These are phyloP conservation scores for Suhomyces sp. DNA, from an alignment of 805 yeast species.

Conservation along the genomic window DNA sequence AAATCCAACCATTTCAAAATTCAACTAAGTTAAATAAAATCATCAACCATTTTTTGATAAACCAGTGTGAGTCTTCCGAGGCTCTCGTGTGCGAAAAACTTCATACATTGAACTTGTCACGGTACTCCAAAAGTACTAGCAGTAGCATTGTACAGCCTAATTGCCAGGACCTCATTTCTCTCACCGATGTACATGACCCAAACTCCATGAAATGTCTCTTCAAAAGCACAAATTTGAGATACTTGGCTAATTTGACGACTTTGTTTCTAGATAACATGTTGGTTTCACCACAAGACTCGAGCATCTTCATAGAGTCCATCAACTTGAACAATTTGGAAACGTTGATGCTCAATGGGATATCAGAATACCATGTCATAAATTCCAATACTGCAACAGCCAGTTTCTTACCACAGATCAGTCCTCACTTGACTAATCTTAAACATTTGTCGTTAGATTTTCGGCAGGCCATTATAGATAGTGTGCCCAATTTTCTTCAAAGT, in stretches of 20 bases:
- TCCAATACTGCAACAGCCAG: constrained; percentile 12
- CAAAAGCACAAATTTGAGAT: constrained; percentile 9
- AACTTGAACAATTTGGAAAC: constrained; percentile 19
- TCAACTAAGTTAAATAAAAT: constrained; percentile 22
- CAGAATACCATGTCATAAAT: constrained; percentile 28
- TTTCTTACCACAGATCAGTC: constrained; percentile 24
- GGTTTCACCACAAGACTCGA: constrained; percentile 21
- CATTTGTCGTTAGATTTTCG: constrained; percentile 38
- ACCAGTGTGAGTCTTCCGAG: not conserved
- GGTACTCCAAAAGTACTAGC: constrained; percentile 14
- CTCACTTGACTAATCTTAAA: constrained; percentile 21
- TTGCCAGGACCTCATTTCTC: constrained; percentile 13
- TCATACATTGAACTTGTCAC: constrained; percentile 17
- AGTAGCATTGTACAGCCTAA: constrained; percentile 11
- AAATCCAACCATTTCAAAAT: constrained; percentile 32
- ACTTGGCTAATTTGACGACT: constrained; percentile 14
- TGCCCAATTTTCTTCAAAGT: constrained; percentile 29
- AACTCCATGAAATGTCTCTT: constrained; percentile 10
- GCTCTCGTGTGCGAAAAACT: constrained; percentile 11
- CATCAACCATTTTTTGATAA: constrained; percentile 14
- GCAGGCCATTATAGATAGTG: constrained; percentile 41
- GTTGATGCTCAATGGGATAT: constrained; percentile 32
- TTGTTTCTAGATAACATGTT: constrained; percentile 24
- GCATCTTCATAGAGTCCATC: constrained; percentile 14
- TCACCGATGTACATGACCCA: constrained; percentile 7